Evolutionary conservation across 139 green algal genomes (phyloP).

Genomic region (Zygnema cylindricum): DNA sequence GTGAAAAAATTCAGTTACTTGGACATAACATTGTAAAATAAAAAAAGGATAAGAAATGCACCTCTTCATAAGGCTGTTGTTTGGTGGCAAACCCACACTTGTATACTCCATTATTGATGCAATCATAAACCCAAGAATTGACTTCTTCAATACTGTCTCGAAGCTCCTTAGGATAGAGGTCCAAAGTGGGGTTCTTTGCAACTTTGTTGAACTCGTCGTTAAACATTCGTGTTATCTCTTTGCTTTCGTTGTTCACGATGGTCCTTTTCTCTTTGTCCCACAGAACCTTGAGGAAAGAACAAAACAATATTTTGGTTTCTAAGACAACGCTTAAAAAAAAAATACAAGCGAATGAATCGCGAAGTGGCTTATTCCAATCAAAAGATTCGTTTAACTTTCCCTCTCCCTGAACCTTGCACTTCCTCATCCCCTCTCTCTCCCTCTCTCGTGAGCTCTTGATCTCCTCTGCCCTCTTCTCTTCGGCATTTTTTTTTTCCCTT

Average conservation of each 20-base stretch:
- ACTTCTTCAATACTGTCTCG: conserved; percentile 56
- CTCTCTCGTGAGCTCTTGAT: too few relatives aligned
- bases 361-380: too few relatives aligned
- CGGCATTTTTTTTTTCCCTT: too few relatives aligned
- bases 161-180: conserved; percentile 64
- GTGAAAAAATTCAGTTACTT: too few relatives aligned
- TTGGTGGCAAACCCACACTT: conserved; percentile 87
- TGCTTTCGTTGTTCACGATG: conserved; percentile 97
- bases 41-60: background rate
- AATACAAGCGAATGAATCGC: too few relatives aligned
- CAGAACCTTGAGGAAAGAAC: conserved; percentile 26
- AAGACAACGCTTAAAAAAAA: too few relatives aligned
- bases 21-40: conserved; percentile 38
- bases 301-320: background rate
- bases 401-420: too few relatives aligned
- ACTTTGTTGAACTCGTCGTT: conserved; percentile 89
- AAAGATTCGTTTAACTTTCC: too few relatives aligned
- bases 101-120: conserved; percentile 98
- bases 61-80: conserved; percentile 87
- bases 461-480: too few relatives aligned
- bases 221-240: conserved; percentile 88
- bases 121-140: conserved; percentile 73
- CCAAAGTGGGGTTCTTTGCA: conserved; percentile 68
- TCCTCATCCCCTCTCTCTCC: too few relatives aligned
- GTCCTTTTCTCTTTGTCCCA: conserved; percentile 71